Percentiles rank a stretch among this genome's conserved stretches.
phyloP scores from a whole-genome alignment of 352 stramenopile genomes.

The Globisporangium echinulatum region DNA sequence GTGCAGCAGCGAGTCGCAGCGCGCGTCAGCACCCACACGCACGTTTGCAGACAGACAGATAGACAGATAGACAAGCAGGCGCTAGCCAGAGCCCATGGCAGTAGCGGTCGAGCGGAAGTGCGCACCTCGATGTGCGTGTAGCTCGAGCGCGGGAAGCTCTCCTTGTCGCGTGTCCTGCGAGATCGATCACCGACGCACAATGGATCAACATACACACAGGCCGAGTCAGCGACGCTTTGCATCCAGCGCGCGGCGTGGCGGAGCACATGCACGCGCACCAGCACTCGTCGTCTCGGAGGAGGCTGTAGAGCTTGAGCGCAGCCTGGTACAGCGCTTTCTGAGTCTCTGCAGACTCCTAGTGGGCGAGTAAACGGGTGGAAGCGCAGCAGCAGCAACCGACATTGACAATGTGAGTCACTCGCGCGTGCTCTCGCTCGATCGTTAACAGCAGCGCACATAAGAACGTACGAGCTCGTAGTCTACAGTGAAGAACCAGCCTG shows the following conservation, averaged over 20 bases:
- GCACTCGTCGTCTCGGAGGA: conserved; percentile 66
- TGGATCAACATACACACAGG: neutral
- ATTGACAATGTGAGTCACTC: neutral
- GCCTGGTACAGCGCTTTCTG: conserved; percentile 46
- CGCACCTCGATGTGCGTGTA: conserved; percentile 65
- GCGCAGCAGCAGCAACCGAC: too few species aligned
- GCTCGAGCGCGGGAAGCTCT: conserved; percentile 72
- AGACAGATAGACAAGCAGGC: too few species aligned
- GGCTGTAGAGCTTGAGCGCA: conserved; percentile 45
- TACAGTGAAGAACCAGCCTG: conserved; percentile 63
- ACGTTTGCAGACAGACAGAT: too few species aligned
- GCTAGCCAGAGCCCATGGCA: too few species aligned
- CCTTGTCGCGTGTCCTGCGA: conserved; percentile 64
- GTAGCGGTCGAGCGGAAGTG: neutral
- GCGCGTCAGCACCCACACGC: neutral
- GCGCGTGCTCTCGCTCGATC: neutral
- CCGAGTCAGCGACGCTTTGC: too few species aligned
- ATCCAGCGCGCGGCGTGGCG: too few species aligned
- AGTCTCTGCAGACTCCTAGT: conserved; percentile 32
- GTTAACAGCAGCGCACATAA: neutral
- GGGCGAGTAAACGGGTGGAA: neutral
- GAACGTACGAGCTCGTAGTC: conserved; percentile 43
- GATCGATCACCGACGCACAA: neutral
- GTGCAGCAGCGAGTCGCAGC: neutral
- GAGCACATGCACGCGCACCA: conserved; percentile 24